Evolutionary conservation across 208 protist species (phyloP).

Genomic region (Trypanosoma mega): DNA sequence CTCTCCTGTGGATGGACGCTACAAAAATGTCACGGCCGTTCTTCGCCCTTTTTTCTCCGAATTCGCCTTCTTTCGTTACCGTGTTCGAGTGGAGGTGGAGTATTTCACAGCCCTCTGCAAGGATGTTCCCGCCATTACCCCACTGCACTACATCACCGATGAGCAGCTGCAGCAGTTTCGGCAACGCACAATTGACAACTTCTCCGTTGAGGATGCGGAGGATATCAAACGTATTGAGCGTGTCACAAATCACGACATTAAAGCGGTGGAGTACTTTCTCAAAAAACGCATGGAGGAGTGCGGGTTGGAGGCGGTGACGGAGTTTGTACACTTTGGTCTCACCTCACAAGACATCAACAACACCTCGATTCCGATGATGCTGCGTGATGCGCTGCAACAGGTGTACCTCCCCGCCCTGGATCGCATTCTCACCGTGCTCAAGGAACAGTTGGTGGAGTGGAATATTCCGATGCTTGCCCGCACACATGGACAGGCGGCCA

Average conservation of each 20-base stretch:
- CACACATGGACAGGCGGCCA: constrained; percentile 94
- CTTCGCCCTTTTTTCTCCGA: constrained; percentile 93
- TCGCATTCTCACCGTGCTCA: constrained; percentile 44
- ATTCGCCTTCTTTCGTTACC: constrained; percentile 90
- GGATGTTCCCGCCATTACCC: constrained; percentile 54
- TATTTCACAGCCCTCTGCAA: constrained; percentile 85
- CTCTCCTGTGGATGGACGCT: constrained; percentile 93
- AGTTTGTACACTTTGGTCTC: constrained; percentile 97
- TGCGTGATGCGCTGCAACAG: constrained; percentile 80
- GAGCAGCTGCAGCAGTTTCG: constrained; percentile 55
- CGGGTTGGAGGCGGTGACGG: constrained; percentile 62
- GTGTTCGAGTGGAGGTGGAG: constrained; percentile 91
- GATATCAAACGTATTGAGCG: constrained; percentile 93
- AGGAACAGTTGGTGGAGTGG: constrained; percentile 63
- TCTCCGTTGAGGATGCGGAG: constrained; percentile 72
- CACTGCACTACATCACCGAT: constrained; percentile 49
- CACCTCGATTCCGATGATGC: constrained; percentile 93
- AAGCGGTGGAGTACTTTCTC: constrained; percentile 96
- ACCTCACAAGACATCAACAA: constrained; percentile 98
- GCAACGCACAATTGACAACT: constrained; percentile 60
- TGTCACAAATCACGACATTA: constrained; percentile 96
- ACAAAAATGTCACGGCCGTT: constrained; percentile 58
- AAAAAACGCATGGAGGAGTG: constrained; percentile 87
- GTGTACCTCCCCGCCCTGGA: constrained; percentile 79
- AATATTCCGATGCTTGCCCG: constrained; percentile 92